Evolutionary conservation across 352 stramenopile species (phyloP), one percentile per base, ranked within the genome.

Genomic region (Globisporangium okanoganense): DNA sequence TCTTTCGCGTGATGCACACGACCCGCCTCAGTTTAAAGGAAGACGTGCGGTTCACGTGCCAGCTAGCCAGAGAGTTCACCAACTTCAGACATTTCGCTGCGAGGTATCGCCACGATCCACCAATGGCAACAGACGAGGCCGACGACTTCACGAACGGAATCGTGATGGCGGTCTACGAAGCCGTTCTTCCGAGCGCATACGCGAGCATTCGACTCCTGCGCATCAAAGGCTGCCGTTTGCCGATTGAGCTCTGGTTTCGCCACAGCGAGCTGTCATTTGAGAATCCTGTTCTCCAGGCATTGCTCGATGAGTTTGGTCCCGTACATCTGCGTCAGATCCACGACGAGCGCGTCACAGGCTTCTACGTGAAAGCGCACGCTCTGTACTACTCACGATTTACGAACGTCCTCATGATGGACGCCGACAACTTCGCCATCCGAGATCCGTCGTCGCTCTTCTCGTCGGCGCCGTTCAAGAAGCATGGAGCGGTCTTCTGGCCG

Each of bases 1-100:
- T 73, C 1, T 86, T 87, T 50, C 76, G 56, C n/a, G 68, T 85
- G 7, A 89, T 91, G 84, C 79, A 73, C 18, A 89, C 79, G 14
- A 88, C 75, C 5, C 69, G 68, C 49, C 56, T 82, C 3, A 88
- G 79, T 51, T 66, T 93, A 9, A 88, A 87, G 61, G 72, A 87
- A 16, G 79, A 89, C 33, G 67, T 74, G 56, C 77, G 74, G 12
- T 93, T 89, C 67, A 90, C 79, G 22, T 91, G 84, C 49, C 70
- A 79, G n/a, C 69, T 85, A 20, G 81, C 84, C 1, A 66, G 70
- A 41, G 55, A 60, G 2, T 93, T 93, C 52, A 78, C 79, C 5
- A 74, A 80, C 3, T 87, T 88, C 56, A 57, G 62, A 24, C 75
- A 85, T 29, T 67, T 69, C 43, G 70, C 79, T 24, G 56, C 35